Evolutionary conservation across 177 flowering plant species (phyloP), one percentile per base, ranked within the genome.

Genomic region (Tripterygium wilfordii): DNA sequence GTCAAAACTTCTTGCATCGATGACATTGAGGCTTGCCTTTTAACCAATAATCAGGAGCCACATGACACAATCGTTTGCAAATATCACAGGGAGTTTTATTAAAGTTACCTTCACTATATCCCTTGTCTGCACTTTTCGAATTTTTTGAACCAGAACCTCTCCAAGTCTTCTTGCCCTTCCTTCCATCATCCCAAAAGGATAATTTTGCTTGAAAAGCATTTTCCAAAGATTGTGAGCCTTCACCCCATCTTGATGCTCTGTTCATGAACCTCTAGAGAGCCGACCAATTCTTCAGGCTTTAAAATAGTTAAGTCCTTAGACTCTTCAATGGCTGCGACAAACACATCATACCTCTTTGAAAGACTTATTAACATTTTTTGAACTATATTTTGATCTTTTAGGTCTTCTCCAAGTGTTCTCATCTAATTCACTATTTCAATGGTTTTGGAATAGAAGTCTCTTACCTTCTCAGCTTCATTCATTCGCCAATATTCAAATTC

Each of bases 381-480:
- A 12, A 44, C 56, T 13, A 58, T 8, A 1, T 25, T 30, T 29
- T 43, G 28, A 23, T 58, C 39, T 3, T 0, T 2, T 19, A 58
- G 19, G n/a, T 20, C 36, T 28, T 51, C 46, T 4, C 41, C 51
- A 36, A 44, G 45, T 2, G 21, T 18, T 31, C 45, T 29, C 27
- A 51, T 52, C 12, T 24, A 33, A 20, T 37, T 46, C 1, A 23
- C 48, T 8, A 36, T 15, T 4, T 36, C 29, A 6, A 5, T 37
- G 2, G 46, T 5, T 45, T 1, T 45, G 2, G 15, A 8, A 17
- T 3, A 32, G 18, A 25, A 55, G 1, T 54, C 37, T 26, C 39
- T 39, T 2, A n/a, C 25, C 3, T n/a, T 42, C 10, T 58, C 50
- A 42, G 29, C 25, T 4, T 58, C 38, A 7, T 44, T 50, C 45